Evolutionary conservation across 139 green algal genomes (phyloP).

Genomic region (Haematococcus lacustris): DNA sequence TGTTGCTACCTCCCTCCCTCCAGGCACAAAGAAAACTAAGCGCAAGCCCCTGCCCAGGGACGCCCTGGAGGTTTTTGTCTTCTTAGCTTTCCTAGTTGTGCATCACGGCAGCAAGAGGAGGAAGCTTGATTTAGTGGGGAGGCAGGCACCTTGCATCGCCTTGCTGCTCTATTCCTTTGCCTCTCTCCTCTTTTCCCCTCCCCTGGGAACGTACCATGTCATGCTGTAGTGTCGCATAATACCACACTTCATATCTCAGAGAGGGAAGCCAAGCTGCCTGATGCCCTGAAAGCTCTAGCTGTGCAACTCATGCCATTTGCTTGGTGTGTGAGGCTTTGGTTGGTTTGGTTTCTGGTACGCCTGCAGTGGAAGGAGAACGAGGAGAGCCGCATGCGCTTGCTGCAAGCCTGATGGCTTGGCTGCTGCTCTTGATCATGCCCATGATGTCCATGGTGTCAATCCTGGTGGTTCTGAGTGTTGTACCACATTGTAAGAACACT

Average conservation of each 20-base stretch:
- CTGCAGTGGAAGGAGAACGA: slow-evolving; percentile 93
- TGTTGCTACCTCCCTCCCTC: not conserved
- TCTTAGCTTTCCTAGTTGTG: too few species aligned
- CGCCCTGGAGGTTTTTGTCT: too few species aligned
- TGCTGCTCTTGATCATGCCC: too few species aligned
- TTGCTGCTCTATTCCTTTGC: too few species aligned
- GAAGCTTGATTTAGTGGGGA: not conserved
- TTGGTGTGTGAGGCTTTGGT: not conserved
- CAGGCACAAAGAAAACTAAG: too few species aligned
- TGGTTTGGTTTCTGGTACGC: not conserved
- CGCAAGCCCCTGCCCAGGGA: too few species aligned
- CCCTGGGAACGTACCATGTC: not conserved
- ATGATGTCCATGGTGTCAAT: too few species aligned
- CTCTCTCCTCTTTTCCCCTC: not conserved
- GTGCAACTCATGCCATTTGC: not conserved
- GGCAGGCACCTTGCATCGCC: too few species aligned
- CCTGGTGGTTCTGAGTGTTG: too few species aligned
- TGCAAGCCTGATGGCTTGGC: too few species aligned
- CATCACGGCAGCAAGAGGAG: not conserved
- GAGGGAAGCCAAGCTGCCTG: not conserved
- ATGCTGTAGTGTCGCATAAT: not conserved
- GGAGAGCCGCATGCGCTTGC: slow-evolving; percentile 44
- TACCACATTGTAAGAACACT: too few species aligned
- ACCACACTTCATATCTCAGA: not conserved
- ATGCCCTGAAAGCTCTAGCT: not conserved